Evolutionary conservation across 1,284 basidiomycete genomes (phyloP).

Genomic region (Trametes sp.): DNA sequence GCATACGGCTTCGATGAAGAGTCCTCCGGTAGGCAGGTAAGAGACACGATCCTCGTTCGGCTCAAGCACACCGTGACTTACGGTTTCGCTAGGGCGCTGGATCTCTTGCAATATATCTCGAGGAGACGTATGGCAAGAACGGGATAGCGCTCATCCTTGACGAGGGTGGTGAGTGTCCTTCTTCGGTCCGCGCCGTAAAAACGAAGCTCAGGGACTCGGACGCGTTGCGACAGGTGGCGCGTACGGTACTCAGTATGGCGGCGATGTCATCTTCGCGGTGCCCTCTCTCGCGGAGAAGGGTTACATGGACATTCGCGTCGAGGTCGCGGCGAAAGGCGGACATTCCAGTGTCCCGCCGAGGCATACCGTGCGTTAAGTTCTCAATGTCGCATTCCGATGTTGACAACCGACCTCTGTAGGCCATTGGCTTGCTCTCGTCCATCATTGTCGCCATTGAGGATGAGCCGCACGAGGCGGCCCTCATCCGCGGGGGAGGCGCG

Average conservation of each 20-base stretch:
- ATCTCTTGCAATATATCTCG: conserved; percentile 52
- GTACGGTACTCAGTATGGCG: conserved; percentile 40
- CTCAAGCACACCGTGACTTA: background rate
- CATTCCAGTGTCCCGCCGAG: conserved; percentile 69
- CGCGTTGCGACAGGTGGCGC: conserved; percentile 40
- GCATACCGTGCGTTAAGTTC: too few species aligned
- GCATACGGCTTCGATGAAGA: conserved; percentile 80
- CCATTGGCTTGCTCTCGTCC: conserved; percentile 61
- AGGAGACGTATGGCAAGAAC: conserved; percentile 57
- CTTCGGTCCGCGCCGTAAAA: too few species aligned
- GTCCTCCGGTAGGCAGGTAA: conserved; percentile 54
- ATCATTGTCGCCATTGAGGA: conserved; percentile 58
- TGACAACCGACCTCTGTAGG: conserved; percentile 36
- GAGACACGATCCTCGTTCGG: conserved; percentile 13
- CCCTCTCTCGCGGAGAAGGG: conserved; percentile 73
- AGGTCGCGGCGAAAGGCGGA: conserved; percentile 65
- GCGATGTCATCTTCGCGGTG: conserved; percentile 50
- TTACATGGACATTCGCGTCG: conserved; percentile 57
- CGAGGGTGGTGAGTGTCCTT: conserved; percentile 49
- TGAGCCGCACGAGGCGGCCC: conserved; percentile 48
- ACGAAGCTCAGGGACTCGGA: background rate
- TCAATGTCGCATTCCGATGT: conserved; percentile 2
- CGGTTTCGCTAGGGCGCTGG: conserved; percentile 52
- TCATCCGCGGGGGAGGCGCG: conserved; percentile 39
- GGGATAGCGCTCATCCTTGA: conserved; percentile 63